A percentile compares a stretch with the other conserved stretches of the same genome.
Evolutionary conservation across 2,329 filamentous ascomycete species (phyloP).

Genomic region (Plectosphaerella sp.): DNA sequence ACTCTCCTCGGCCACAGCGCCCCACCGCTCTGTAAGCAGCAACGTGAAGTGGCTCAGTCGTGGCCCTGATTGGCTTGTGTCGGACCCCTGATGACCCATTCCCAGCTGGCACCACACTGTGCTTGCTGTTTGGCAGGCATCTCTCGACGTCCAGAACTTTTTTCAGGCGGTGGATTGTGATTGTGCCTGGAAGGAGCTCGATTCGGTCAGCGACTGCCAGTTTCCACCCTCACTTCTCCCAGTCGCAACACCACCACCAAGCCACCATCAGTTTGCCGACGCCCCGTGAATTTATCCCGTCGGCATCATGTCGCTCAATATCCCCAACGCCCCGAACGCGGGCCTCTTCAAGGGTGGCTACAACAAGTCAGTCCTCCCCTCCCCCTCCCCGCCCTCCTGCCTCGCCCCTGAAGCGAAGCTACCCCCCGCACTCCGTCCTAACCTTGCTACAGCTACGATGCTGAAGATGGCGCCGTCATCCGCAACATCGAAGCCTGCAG

Average conservation of each 20-base stretch:
- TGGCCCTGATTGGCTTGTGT: slow-evolving; percentile 9
- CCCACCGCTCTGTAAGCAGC: not conserved
- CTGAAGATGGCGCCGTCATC: slow-evolving; percentile 96
- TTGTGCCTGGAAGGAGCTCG: slow-evolving; percentile 6
- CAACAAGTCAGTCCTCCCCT: slow-evolving; percentile 67
- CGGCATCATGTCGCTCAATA: slow-evolving; percentile 81
- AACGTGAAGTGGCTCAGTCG: not conserved
- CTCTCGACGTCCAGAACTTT: slow-evolving; percentile 13
- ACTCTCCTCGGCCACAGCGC: not conserved
- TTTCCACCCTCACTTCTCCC: slow-evolving; percentile 1
- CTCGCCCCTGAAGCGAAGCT: slow-evolving; percentile 8
- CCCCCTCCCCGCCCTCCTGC: slow-evolving; percentile 15
- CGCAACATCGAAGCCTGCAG: slow-evolving; percentile 98
- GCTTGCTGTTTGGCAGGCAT: slow-evolving; percentile 4
- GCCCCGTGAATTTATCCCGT: slow-evolving; percentile 2
- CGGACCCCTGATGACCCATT: slow-evolving; percentile 1
- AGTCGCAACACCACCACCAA: slow-evolving; percentile 2
- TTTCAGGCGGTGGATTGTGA: slow-evolving; percentile 7
- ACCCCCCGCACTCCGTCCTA: slow-evolving; percentile 20
- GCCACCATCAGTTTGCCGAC: slow-evolving; percentile 1
- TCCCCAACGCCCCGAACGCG: slow-evolving; percentile 88
- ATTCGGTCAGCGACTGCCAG: slow-evolving; percentile 4
- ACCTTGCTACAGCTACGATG: slow-evolving; percentile 73
- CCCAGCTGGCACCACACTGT: slow-evolving; percentile 11
- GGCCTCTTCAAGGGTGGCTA: slow-evolving; percentile 96